A percentile compares a stretch with the other conserved stretches of the same genome.
Evolutionary conservation across 768 basidiomycete species (phyloP).

Genomic region (Boletus rex-veris): DNA sequence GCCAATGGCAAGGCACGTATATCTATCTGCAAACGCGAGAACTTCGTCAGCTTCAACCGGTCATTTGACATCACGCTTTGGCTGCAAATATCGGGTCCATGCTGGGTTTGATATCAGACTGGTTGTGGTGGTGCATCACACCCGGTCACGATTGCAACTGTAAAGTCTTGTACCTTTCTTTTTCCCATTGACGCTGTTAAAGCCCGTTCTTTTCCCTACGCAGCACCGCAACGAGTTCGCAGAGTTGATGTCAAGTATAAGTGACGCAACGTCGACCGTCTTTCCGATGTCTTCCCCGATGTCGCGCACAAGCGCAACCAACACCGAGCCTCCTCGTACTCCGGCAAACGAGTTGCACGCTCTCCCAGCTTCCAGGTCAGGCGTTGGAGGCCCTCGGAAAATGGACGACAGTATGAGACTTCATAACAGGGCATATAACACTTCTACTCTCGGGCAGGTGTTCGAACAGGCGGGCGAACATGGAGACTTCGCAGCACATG

Average conservation of each 20-base stretch:
- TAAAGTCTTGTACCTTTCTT: not conserved
- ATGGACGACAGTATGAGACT: conserved; percentile 6
- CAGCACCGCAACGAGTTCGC: not conserved
- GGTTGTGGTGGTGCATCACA: not conserved
- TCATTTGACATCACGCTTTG: not conserved
- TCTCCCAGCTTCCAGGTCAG: conserved; percentile 6
- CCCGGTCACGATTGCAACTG: conserved; percentile 10
- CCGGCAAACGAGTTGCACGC: not conserved
- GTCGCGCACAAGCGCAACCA: conserved; percentile 7
- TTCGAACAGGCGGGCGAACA: not conserved
- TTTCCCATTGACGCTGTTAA: not conserved
- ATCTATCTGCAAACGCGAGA: not conserved
- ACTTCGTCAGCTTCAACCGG: not conserved
- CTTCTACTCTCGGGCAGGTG: not conserved
- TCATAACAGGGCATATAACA: not conserved
- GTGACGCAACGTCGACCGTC: conserved; percentile 13
- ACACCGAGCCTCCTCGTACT: not conserved
- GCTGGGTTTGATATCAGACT: conserved; percentile 13
- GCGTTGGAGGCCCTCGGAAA: conserved; percentile 21
- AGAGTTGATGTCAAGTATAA: conserved; percentile 15
- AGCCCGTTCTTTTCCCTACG: not conserved
- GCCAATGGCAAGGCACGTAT: conserved; percentile 27
- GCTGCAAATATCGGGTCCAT: not conserved
- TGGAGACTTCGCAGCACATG: not conserved
- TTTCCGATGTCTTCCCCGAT: conserved; percentile 13